Conservation (phyloP, 169 alveolate species). For the Eimeria sp. region DNA sequence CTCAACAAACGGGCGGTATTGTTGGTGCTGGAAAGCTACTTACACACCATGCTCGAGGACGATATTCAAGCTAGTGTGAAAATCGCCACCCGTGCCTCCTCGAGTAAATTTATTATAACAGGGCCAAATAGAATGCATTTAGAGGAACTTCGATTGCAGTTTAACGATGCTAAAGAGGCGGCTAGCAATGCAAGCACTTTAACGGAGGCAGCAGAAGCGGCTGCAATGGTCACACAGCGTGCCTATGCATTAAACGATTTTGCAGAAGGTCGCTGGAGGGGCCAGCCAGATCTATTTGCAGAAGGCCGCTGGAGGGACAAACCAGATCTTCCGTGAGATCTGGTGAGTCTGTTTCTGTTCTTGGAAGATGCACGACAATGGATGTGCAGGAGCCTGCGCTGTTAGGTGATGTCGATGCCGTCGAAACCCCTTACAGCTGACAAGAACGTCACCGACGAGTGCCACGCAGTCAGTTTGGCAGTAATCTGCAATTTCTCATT, state of each 20-base stretch:
- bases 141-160: not conserved
- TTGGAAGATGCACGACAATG: not conserved
- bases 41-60: constrained; percentile 6
- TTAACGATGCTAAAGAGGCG: not conserved
- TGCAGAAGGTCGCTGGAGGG: not conserved
- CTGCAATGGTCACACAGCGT: not conserved
- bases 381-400: not conserved
- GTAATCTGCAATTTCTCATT: not conserved
- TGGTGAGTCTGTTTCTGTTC: not conserved
- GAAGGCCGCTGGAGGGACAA: not conserved
- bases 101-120: not conserved
- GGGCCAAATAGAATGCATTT: not conserved
- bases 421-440: not conserved
- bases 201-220: constrained; percentile 30
- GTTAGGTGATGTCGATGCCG: not conserved
- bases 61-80: constrained; percentile 10
- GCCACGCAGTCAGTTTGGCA: not conserved
- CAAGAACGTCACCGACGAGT: not conserved
- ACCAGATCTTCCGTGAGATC: not conserved
- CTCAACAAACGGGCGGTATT: constrained; percentile 17
- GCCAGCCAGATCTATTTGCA: not conserved
- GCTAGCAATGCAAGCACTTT: not conserved
- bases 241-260: constrained; percentile 1
- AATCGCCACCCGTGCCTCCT: not conserved
- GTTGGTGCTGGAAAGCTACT: constrained; percentile 41